Percentiles rank a stretch among this genome's conserved stretches.
Evolutionary conservation across 2,329 filamentous ascomycete genomes (phyloP).

Genomic region (Claviceps monticola): DNA sequence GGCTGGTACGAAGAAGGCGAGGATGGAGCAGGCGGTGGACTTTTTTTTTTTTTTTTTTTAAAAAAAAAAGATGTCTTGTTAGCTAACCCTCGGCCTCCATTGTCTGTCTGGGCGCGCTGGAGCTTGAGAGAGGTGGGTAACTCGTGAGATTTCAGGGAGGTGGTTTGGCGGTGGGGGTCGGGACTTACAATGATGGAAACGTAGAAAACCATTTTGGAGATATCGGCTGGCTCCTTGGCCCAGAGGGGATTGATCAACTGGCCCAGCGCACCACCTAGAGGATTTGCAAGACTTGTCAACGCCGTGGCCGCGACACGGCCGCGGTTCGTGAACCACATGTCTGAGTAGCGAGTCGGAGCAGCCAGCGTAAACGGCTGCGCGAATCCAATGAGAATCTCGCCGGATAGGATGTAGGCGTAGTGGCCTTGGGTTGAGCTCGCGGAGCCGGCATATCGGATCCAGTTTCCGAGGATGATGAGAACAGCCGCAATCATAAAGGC

Average conservation of each 20-base stretch:
- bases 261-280: conserved; percentile 75
- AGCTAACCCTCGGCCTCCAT: not conserved
- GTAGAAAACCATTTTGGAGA: conserved; percentile 75
- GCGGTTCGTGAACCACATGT: conserved; percentile 81
- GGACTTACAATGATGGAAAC: conserved; percentile 62
- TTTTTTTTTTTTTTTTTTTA: conserved; percentile 7
- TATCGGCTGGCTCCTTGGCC: conserved; percentile 46
- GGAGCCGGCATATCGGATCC: conserved; percentile 73
- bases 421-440: conserved; percentile 39
- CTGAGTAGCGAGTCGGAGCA: conserved; percentile 80
- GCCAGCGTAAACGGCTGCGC: conserved; percentile 86
- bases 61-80: not conserved
- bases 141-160: too few species aligned
- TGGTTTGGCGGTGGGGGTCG: not conserved
- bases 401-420: conserved; percentile 73
- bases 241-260: conserved; percentile 75
- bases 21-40: conserved; percentile 42
- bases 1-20: conserved; percentile 69
- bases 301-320: conserved; percentile 83
- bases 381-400: conserved; percentile 79
- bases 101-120: not conserved
- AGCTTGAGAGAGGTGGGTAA: not conserved
- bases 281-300: conserved; percentile 72
- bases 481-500: conserved; percentile 62
- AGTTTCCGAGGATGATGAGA: conserved; percentile 72